A percentile compares a stretch with the other conserved stretches of the same genome.
Evolutionary conservation across 2,329 filamentous ascomycete species (phyloP).

Genomic region (Hysterium pulicare): DNA sequence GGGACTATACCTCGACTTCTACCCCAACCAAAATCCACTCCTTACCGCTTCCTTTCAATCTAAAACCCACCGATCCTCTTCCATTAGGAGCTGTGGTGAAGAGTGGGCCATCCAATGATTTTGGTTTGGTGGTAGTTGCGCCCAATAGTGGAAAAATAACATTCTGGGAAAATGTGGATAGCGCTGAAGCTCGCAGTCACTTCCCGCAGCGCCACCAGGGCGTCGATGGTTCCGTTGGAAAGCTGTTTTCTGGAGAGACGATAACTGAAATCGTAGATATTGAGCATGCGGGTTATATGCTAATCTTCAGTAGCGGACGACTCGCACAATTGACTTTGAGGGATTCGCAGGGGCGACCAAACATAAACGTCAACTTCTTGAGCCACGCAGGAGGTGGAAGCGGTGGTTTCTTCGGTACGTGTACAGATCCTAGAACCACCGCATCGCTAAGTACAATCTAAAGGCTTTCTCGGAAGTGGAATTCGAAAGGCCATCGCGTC

Average conservation of each 20-base stretch:
- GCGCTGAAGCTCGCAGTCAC: conserved; percentile 77
- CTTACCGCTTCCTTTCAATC: conserved; percentile 73
- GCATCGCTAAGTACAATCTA: too few species aligned
- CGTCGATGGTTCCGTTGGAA: conserved; percentile 69
- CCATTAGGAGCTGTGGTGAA: conserved; percentile 82
- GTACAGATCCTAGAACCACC: too few species aligned
- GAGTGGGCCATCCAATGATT: conserved; percentile 71
- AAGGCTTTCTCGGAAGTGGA: conserved; percentile 67
- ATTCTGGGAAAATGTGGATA: conserved; percentile 95
- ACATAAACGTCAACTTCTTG: conserved; percentile 74
- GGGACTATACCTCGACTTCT: conserved; percentile 70
- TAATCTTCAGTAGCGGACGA: conserved; percentile 80
- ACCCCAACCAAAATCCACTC: conserved; percentile 71
- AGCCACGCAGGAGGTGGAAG: conserved; percentile 53
- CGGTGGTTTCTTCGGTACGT: conserved; percentile 77
- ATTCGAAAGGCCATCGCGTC: conserved; percentile 77
- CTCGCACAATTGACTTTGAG: conserved; percentile 82
- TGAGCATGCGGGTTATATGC: conserved; percentile 81
- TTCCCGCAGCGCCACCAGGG: conserved; percentile 79
- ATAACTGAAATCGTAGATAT: conserved; percentile 76
- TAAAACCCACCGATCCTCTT: conserved; percentile 66
- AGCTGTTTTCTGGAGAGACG: conserved; percentile 73
- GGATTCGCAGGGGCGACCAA: conserved; percentile 81
- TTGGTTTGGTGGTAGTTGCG: conserved; percentile 83
- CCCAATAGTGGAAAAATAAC: conserved; percentile 79